Base-by-base conservation (phyloP, 495 filamentous ascomycete species). In the Chaetomium fimeti region DNA sequence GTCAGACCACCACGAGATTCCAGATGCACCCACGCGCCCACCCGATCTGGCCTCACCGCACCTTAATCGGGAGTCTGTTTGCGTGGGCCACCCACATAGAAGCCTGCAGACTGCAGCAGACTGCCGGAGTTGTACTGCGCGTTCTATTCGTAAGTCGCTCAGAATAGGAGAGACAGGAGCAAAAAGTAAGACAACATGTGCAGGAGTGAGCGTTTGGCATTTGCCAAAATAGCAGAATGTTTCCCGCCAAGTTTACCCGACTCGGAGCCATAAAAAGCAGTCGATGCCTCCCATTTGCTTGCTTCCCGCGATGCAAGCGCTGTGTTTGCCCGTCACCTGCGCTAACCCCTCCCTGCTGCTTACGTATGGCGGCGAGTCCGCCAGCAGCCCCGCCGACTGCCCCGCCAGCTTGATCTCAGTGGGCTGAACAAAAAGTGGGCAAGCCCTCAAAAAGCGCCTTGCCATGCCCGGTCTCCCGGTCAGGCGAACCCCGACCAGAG, bases 371-470 rank as follows among this genome's bases (percentile, higher is more conserved):
- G 48, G 27, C 48, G 20, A 20, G 22, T 16, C 25, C 29, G 53
- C 25, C 20, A 32, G 29, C 43, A 54, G 53, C 60, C 40, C 51
- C 60, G 27, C 48, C 27, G 27, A 36, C 32, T 9, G 32, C 43
- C 61, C 52, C 52, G 25, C 52, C 40, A 16, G 25, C 49, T 18
- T 9, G 43, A 27, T 15, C 43, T 49, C 25, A 38, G 40, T 45
- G 62, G 56, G 62, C 55, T 60, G 45, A 36, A 65, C 49, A 53
- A 65, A 36, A 60, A 61, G 6, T n/a, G 45, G 45, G 20, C 45
- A 49, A 11, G 4, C 20, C 45, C 16, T 49, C 45, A 11, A 49
- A 49, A 24, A 49, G 20, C 59, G 59, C 48, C 59, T 61, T 22
- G 62, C 45, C 61, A 43, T 49, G 53, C 5, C n/a, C 61, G 6